Percentiles rank a stretch among this genome's conserved stretches.
Evolutionary conservation across 225 moss, liverwort and hornwort species (phyloP).

Genomic region (Pseudoscleropodium purum): DNA sequence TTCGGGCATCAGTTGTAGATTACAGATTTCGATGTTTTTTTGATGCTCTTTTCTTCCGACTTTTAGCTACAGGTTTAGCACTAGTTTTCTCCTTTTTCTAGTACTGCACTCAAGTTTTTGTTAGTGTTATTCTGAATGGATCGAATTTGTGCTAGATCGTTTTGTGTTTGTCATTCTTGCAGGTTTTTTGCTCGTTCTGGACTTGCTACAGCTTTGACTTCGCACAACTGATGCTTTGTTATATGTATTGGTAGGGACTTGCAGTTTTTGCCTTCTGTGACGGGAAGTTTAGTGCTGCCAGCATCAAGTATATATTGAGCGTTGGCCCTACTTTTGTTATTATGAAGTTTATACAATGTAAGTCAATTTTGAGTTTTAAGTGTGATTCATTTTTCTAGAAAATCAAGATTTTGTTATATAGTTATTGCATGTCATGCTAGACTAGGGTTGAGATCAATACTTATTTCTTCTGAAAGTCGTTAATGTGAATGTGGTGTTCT

Average conservation of each 20-base stretch:
- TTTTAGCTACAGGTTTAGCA: background rate
- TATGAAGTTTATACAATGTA: constrained; percentile 80
- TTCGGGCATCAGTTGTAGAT: background rate
- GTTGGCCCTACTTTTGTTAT: constrained; percentile 77
- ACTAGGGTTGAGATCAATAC: background rate
- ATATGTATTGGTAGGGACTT: constrained; percentile 52
- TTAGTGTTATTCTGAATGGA: background rate
- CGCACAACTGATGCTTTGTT: background rate
- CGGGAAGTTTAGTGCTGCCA: constrained; percentile 25
- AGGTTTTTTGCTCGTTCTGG: background rate
- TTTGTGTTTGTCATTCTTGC: background rate
- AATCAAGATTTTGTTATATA: background rate
- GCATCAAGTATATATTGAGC: constrained; percentile 73
- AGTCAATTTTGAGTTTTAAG: constrained; percentile 4
- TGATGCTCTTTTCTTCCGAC: background rate
- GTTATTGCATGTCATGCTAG: background rate
- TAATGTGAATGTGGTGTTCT: background rate
- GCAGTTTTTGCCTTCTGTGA: constrained; percentile 67
- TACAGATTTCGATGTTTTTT: background rate
- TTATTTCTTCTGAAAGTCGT: background rate
- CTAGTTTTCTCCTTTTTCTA: background rate
- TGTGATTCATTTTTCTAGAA: background rate
- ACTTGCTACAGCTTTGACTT: background rate
- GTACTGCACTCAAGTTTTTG: background rate
- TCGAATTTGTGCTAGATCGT: background rate